phyloP scores from a whole-genome alignment of 2,329 filamentous ascomycete species.

The Diaporthe australafricana region DNA sequence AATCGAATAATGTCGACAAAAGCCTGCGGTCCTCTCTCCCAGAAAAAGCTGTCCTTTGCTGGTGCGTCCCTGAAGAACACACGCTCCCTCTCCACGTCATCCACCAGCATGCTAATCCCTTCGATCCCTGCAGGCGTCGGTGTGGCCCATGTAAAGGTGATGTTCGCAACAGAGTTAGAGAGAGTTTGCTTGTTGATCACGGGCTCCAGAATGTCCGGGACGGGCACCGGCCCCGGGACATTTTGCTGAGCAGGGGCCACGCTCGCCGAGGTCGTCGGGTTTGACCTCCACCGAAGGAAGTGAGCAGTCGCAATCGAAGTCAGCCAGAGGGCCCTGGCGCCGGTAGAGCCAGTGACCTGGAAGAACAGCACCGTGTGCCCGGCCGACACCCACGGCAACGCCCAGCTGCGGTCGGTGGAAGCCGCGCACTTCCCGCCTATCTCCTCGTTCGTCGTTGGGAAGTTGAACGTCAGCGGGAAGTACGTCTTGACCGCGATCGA shows the following conservation, averaged over 20 bases:
- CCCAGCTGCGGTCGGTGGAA: constrained; percentile 83
- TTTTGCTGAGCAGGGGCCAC: background rate
- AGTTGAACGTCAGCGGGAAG: constrained; percentile 89
- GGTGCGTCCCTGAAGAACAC: constrained; percentile 64
- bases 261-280: background rate
- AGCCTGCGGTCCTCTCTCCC: constrained; percentile 38
- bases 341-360: constrained; percentile 81
- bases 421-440: constrained; percentile 65
- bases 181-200: constrained; percentile 74
- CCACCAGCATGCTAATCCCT: constrained; percentile 83
- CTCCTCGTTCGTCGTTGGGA: constrained; percentile 57
- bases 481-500: constrained; percentile 86
- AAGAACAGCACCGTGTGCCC: constrained; percentile 84
- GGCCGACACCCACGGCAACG: constrained; percentile 84
- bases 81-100: constrained; percentile 86
- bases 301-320: constrained; percentile 20
- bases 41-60: constrained; percentile 30
- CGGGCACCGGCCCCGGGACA: background rate
- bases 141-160: constrained; percentile 71
- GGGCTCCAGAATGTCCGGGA: constrained; percentile 32
- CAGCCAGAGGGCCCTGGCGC: constrained; percentile 41
- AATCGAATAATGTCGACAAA: constrained; percentile 39
- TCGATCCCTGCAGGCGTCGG: constrained; percentile 69
- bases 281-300: background rate
- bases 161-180: constrained; percentile 77